phyloP scores from a whole-genome alignment of 768 basidiomycete genomes.

The Mycena maculata region DNA sequence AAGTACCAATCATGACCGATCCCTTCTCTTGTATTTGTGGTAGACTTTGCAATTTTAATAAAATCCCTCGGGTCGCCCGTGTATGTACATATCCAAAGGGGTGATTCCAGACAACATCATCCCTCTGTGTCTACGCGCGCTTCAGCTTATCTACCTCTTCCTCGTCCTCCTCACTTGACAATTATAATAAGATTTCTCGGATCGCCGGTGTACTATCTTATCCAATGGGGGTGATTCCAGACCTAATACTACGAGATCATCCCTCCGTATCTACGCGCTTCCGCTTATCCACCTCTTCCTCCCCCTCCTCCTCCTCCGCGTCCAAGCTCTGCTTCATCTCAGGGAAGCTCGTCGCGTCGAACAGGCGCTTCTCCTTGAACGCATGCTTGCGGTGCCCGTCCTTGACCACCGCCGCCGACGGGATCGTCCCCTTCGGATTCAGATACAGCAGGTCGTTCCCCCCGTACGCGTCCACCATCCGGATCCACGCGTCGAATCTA shows the following conservation, averaged over 20 bases:
- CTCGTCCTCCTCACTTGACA: constrained; percentile 47
- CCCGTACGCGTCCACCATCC: constrained; percentile 76
- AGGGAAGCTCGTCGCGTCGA: constrained; percentile 71
- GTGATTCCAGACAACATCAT: too few relatives aligned
- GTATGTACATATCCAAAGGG: too few relatives aligned
- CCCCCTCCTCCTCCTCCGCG: constrained; percentile 46
- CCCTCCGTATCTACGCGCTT: constrained; percentile 67
- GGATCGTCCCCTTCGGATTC: constrained; percentile 83
- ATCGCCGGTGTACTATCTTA: too few relatives aligned
- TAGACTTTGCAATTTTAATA: too few relatives aligned
- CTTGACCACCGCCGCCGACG: constrained; percentile 73
- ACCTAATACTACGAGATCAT: constrained; percentile 39
- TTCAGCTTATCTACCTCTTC: constrained; percentile 50
- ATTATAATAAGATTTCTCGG: too few relatives aligned
- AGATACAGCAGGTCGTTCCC: constrained; percentile 85
- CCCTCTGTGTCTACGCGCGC: constrained; percentile 68
- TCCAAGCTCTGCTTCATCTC: constrained; percentile 48
- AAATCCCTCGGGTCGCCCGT: too few relatives aligned
- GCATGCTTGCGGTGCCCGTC: constrained; percentile 57
- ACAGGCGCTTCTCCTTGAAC: constrained; percentile 76
- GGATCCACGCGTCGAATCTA: constrained; percentile 90
- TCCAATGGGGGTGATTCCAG: too few relatives aligned
- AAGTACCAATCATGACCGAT: constrained; percentile 81
- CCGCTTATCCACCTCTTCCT: constrained; percentile 49
- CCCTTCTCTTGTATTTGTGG: constrained; percentile 16